These are phyloP conservation scores for Blastocystis sp. DNA, from an alignment of 352 stramenopile genomes.

Conservation along the genomic window DNA sequence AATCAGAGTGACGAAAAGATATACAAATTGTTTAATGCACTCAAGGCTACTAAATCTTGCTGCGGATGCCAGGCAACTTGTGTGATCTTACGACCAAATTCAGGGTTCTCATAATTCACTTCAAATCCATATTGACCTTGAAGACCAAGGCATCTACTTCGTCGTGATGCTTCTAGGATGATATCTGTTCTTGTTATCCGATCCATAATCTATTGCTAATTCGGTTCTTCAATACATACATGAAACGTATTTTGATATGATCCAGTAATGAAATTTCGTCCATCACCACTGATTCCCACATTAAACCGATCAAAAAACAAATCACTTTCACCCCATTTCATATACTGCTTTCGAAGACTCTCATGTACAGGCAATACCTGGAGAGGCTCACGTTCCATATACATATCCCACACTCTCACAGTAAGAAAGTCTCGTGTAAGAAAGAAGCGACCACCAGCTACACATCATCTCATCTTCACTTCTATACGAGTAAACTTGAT, in stretches of 20 bases:
- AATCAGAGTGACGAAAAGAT: conserved; percentile 69
- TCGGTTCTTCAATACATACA: conserved; percentile 75
- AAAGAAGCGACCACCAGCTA: conserved; percentile 85
- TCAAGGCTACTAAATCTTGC: conserved; percentile 74
- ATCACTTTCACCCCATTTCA: conserved; percentile 89
- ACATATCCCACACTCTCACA: conserved; percentile 91
- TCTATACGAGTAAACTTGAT: conserved; percentile 82
- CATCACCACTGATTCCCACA: conserved; percentile 83
- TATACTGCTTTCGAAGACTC: conserved; percentile 81
- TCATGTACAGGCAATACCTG: conserved; percentile 89
- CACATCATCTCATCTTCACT: not conserved
- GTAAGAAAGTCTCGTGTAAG: conserved; percentile 90
- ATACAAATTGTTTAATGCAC: conserved; percentile 75
- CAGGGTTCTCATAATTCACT: conserved; percentile 43
- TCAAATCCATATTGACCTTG: not conserved
- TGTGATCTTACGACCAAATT: conserved; percentile 75
- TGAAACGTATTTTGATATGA: conserved; percentile 90
- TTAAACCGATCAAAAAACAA: conserved; percentile 97
- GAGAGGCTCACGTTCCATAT: conserved; percentile 87
- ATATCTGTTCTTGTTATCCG: conserved; percentile 11
- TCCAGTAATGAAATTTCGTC: conserved; percentile 86
- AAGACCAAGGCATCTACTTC: not conserved
- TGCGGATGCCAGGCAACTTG: conserved; percentile 75
- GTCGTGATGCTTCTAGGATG: conserved; percentile 6
- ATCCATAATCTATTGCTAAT: conserved; percentile 44